Base-by-base conservation (phyloP, 1,284 basidiomycete species). In the Cryptococcus amylolentus region DNA sequence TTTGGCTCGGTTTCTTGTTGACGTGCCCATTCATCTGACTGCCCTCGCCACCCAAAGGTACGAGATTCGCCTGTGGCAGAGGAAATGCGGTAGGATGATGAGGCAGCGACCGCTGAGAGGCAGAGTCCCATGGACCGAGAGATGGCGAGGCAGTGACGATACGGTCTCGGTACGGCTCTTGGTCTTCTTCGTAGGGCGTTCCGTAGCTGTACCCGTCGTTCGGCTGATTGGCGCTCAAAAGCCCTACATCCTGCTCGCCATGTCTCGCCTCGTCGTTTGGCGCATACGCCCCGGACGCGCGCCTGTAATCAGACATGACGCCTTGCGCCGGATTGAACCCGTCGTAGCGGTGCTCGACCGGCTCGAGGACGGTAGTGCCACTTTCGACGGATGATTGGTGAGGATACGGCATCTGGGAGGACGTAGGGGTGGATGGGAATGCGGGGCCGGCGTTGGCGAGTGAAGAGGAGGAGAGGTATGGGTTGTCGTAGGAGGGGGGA, bases 51-150 rank as follows among this genome's bases (percentile, higher is more conserved):
- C 46, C 38, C 1, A 57, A 42, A 37, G 60, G 55, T 40, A 47
- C 26, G 43, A 50, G 51, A 12, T 20, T 54, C 18, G 40, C 28
- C 31, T 42, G 45, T 31, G 57, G 51, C 4, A 52, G 23, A 9
- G 51, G 43, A 37, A 55, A 41, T 5, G 9, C 27, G 37, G 49
- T 44, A 23, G 54, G 46, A 28, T 62, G 58, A 41, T 51, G 51
- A 0, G 52, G 50, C 7, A 59, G 38, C 8, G 68, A 63, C 13
- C 64, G 56, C 39, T 70, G 69, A 26, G 67, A 69, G 10, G 70
- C 69, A 18, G 70, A 72, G 56, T 72, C 70, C 70, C 70, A 72
- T n/a, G 70, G 70, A 23, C 70, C 70, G 20, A 72, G 53, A 0
- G 61, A 58, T 16, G 65, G 64, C 8, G 66, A 52, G 2, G 45